Evolutionary conservation across 805 yeast species (phyloP), one percentile per base, ranked within the genome.

Genomic region (Saccharomycopsis fodiens): DNA sequence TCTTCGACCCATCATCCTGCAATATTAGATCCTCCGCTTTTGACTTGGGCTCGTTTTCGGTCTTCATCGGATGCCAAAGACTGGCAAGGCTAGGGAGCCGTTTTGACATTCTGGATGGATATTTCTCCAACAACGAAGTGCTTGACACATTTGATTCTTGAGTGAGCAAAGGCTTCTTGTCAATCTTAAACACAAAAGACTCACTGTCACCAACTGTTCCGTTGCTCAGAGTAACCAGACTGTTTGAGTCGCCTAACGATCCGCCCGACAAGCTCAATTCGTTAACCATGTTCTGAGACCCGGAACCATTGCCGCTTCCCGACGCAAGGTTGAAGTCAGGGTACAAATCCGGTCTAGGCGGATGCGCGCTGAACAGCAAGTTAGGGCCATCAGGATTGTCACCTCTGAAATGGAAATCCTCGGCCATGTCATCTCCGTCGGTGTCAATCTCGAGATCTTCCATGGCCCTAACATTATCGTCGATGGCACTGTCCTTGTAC

Each of bases 371-470:
- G 17, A 15, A 7, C 36, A 32, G 7, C 17, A 32, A 15, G 22
- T 37, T 19, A 3, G 52, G 52, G 12, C 45, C 23, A 31, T 48
- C 37, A 12, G 52, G 52, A 30, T 42, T 39, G 6, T 29, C 41
- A n/a, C 50, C 46, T 16, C 35, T 36, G 25, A 49, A 49, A n/a
- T 36, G 19, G 25, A 49, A 49, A 4, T 20, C n/a, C 25, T 42
- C 35, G 3, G 52, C 52, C 29, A 49, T 34, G 40, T 47, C 51
- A 27, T 40, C 34, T 19, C 29, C 39, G 35, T 45, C 34, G 29
- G 16, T 23, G 15, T 37, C 39, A 2, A 4, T 36, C 1, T 12
- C 17, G 13, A 13, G 20, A 5, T 31, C 32, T 8, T 10, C 27
- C 10, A 22, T 36, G 15, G 25, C 27, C 21, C 19, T 6, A 8